A percentile compares a stretch with the other conserved stretches of the same genome.
Conservation (phyloP, 1,139 yeast genomes). For the Yamadazyma sp. region DNA sequence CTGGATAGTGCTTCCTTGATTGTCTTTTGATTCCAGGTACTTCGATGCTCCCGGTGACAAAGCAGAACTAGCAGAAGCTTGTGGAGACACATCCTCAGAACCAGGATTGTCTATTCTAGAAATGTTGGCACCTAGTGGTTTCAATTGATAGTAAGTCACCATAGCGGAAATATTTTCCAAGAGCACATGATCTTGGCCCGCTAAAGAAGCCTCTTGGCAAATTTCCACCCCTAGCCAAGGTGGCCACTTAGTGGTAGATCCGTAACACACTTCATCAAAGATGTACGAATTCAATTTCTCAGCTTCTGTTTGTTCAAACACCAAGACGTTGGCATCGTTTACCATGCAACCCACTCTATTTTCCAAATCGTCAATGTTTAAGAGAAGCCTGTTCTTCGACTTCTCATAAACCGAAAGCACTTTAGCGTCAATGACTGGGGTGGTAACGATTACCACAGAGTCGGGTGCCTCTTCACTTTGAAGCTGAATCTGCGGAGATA, state of each 20-base stretch:
- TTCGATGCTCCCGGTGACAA: conserved; percentile 1
- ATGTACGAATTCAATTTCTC: conserved; percentile 19
- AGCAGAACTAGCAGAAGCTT: conserved; percentile 7
- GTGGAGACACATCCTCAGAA: conserved; percentile 9
- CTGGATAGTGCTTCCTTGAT: conserved; percentile 9
- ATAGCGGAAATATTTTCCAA: conserved; percentile 40
- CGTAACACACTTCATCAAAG: conserved; percentile 33
- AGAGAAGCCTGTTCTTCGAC: conserved; percentile 20
- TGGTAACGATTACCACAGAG: conserved; percentile 52
- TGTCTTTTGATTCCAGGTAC: conserved; percentile 8
- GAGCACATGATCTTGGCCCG: conserved; percentile 36
- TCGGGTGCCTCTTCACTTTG: conserved; percentile 65
- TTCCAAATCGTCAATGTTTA: conserved; percentile 31
- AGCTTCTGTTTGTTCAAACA: conserved; percentile 30
- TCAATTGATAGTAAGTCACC: conserved; percentile 34
- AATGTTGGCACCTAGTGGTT: conserved; percentile 25
- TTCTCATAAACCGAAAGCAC: conserved; percentile 37
- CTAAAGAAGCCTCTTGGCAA: conserved; percentile 37
- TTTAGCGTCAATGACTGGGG: conserved; percentile 42
- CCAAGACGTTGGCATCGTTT: conserved; percentile 42
- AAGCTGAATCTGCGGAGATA: conserved; percentile 86
- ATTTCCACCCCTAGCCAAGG: conserved; percentile 50
- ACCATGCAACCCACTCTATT: conserved; percentile 39
- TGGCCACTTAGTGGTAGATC: conserved; percentile 43
- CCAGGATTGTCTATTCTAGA: conserved; percentile 11